phyloP scores from a whole-genome alignment of 106 monocot species.

The Acanthochlamys bracteata region DNA sequence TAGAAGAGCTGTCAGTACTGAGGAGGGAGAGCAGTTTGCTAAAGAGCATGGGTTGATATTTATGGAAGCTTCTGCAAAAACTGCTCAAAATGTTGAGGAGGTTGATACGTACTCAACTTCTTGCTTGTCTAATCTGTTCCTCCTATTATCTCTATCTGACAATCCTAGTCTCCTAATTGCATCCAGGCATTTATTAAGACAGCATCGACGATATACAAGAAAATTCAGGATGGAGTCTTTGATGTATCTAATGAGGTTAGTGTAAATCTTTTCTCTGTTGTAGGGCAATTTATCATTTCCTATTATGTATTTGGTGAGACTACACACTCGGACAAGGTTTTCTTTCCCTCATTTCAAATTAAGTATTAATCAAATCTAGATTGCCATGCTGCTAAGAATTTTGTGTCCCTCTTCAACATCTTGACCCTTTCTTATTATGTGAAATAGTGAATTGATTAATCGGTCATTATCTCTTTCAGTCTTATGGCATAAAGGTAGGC shows the following conservation, averaged over 20 bases:
- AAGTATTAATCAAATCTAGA: too few species aligned
- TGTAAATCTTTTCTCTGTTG: too few species aligned
- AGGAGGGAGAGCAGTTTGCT: conserved; percentile 59
- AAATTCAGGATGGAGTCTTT: conserved; percentile 78
- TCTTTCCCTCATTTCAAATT: too few species aligned
- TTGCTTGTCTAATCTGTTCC: too few species aligned
- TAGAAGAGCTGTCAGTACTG: conserved; percentile 62
- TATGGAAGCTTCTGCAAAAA: conserved; percentile 57
- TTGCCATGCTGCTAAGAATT: too few species aligned
- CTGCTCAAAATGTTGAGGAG: conserved; percentile 50
- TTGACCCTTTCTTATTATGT: too few species aligned
- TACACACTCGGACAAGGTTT: too few species aligned
- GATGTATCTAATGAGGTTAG: conserved; percentile 71
- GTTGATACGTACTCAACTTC: too few species aligned
- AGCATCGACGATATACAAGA: conserved; percentile 68
- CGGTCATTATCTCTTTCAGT: conserved; percentile 6
- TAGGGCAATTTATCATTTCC: too few species aligned
- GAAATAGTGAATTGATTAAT: neutral
- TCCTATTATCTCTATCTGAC: too few species aligned
- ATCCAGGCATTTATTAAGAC: conserved; percentile 59
- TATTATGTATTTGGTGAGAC: neutral
- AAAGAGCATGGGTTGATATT: conserved; percentile 53
- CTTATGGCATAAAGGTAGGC: conserved; percentile 35
- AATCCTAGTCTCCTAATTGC: neutral
- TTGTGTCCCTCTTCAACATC: too few species aligned